phyloP scores from a whole-genome alignment of 805 yeast species.

The Lachancea sp. region DNA sequence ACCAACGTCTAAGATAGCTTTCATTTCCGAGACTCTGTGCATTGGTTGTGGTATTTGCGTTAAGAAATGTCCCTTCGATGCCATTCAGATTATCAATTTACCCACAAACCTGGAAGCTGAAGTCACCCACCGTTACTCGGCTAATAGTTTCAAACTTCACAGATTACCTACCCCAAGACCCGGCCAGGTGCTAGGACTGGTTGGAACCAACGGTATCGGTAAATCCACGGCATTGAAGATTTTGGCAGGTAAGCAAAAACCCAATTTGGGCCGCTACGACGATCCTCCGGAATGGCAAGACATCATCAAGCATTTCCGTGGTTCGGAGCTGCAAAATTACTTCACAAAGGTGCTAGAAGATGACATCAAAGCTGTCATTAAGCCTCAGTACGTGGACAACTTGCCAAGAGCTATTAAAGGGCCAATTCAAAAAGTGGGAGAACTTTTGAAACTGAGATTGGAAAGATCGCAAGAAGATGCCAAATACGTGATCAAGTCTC shows the following conservation, averaged over 20 bases:
- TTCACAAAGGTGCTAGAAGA: constrained; percentile 93
- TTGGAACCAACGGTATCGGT: constrained; percentile 99
- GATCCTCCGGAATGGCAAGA: constrained; percentile 98
- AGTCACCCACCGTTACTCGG: constrained; percentile 95
- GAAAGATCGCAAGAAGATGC: constrained; percentile 61
- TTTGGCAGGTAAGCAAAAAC: constrained; percentile 95
- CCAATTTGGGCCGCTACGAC: constrained; percentile 89
- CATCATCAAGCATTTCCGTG: constrained; percentile 85
- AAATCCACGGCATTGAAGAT: constrained; percentile 95
- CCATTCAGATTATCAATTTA: constrained; percentile 89
- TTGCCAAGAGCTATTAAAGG: constrained; percentile 95
- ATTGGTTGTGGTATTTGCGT: constrained; percentile 99
- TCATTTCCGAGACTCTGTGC: constrained; percentile 88
- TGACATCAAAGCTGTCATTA: constrained; percentile 90
- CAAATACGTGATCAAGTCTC: constrained; percentile 55
- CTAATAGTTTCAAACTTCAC: constrained; percentile 94
- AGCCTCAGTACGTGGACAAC: constrained; percentile 98
- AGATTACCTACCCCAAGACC: constrained; percentile 98
- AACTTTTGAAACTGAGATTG: constrained; percentile 65
- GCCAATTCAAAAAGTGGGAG: constrained; percentile 80
- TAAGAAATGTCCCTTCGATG: constrained; percentile 97
- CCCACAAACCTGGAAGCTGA: constrained; percentile 91
- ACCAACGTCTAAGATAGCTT: constrained; percentile 86
- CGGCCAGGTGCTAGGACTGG: constrained; percentile 95
- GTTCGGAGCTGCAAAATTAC: constrained; percentile 93